Evolutionary conservation across 805 yeast species (phyloP).

Genomic region (Lachancea sp.): DNA sequence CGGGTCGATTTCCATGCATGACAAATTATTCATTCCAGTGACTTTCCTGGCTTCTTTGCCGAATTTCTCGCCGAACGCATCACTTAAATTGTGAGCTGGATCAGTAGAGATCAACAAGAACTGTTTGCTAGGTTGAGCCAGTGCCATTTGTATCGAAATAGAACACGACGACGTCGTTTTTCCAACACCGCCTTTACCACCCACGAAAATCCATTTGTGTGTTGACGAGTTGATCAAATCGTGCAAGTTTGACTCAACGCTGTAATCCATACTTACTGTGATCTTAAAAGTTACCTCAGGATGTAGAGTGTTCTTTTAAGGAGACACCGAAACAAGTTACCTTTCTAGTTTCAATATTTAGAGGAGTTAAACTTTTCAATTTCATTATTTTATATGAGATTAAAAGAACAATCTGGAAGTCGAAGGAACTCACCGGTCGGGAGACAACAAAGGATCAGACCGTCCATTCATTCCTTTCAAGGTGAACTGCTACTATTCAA

Average conservation of each 20-base stretch:
- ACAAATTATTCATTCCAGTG: conserved; percentile 78
- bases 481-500: not conserved
- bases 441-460: too few species aligned
- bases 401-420: too few species aligned
- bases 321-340: too few species aligned
- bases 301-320: too few species aligned
- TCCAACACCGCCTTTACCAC: conserved; percentile 99
- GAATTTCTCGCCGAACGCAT: conserved; percentile 97
- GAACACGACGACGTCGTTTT: conserved; percentile 97
- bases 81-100: conserved; percentile 97
- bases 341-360: too few species aligned
- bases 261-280: conserved; percentile 49
- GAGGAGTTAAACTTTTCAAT: too few species aligned
- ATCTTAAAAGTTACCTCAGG: too few species aligned
- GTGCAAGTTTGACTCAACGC: conserved; percentile 65
- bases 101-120: conserved; percentile 91
- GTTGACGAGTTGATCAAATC: conserved; percentile 60
- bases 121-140: conserved; percentile 69
- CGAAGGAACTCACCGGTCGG: too few species aligned
- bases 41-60: conserved; percentile 95
- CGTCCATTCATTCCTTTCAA: too few species aligned
- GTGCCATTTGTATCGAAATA: conserved; percentile 87
- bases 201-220: conserved; percentile 94
- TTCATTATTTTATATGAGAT: too few species aligned
- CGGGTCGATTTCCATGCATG: conserved; percentile 99